Evolutionary conservation across 495 filamentous ascomycete genomes (phyloP).

Genomic region (Penicillium pulvis): DNA sequence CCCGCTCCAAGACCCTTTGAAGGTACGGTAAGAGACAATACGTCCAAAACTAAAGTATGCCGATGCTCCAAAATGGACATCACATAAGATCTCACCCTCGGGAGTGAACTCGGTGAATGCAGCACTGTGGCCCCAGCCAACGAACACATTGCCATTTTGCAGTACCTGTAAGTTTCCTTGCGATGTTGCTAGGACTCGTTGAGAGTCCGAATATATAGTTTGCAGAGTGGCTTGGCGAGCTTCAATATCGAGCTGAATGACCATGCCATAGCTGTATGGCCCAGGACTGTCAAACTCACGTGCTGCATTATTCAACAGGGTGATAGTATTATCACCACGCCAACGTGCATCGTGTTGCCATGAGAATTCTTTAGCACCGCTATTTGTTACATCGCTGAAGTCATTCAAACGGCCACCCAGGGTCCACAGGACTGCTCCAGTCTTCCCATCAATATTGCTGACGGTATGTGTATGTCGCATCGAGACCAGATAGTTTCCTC

Average conservation of each 20-base stretch:
- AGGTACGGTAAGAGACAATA: slow-evolving; percentile 39
- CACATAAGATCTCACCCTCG: slow-evolving; percentile 52
- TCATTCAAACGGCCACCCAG: slow-evolving; percentile 51
- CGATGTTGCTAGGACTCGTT: slow-evolving; percentile 45
- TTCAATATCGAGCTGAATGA: slow-evolving; percentile 32
- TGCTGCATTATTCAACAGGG: slow-evolving; percentile 52
- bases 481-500: slow-evolving; percentile 57
- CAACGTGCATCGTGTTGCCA: slow-evolving; percentile 58
- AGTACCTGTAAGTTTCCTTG: slow-evolving; percentile 62
- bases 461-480: slow-evolving; percentile 51
- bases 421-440: slow-evolving; percentile 56
- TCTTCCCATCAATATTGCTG: slow-evolving; percentile 44
- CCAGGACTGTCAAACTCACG: slow-evolving; percentile 27
- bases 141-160: slow-evolving; percentile 51
- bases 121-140: slow-evolving; percentile 61
- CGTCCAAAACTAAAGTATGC: slow-evolving; percentile 41
- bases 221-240: slow-evolving; percentile 22
- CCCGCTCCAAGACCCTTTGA: slow-evolving; percentile 40
- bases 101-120: slow-evolving; percentile 56
- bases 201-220: slow-evolving; percentile 31
- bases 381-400: slow-evolving; percentile 45
- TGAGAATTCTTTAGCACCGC: slow-evolving; percentile 44
- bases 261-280: slow-evolving; percentile 28
- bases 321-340: slow-evolving; percentile 39
- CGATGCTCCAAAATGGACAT: slow-evolving; percentile 39